Evolutionary conservation across 345 rosid species (phyloP), one percentile per base, ranked within the genome.

Genomic region (Cardamine chenopodiifolia): DNA sequence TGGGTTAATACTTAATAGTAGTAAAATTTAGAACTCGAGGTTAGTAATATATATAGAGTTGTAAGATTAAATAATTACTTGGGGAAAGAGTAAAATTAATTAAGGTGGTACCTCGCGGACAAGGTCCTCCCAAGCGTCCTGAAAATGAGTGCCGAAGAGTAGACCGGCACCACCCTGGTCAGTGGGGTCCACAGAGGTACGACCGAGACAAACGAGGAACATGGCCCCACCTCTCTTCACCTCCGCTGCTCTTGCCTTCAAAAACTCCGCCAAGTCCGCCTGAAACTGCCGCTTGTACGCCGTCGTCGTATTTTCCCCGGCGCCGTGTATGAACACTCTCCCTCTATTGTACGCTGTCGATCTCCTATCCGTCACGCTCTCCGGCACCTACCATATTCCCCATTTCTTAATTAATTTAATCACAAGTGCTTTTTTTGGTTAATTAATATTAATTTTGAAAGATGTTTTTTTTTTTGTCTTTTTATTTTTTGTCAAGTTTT

Each of bases 111-210:
- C 98, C 96, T 91, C 95, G 64, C 81, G 87, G 85, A 94, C 97
- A 79, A 94, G 96, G 78, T 94, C 97, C 79, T 91, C 86, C 98
- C 98, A 94, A 22, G 98, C 96, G 81, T 94, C 96, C 82, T 94
- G 97, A 82, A 85, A 94, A 84, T 94, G 98, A 84, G 98, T 94
- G 80, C 96, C 98, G 56, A 94, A 94, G 49, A 94, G 91, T 19
- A 88, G 77, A 55, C 96, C 98, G 11, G 98, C 90, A 79, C 98
- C 98, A 68, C 98, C 93, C 60, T 94, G 98, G 83, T 94, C 97
- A 1, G 89, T 70, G 58, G 98, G 96, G 71, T 91, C 98, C 39
- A 70, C 70, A 1, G 98, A 88, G 14, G 98, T 89, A 61, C 98
- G 77, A 11, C 98, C 98, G 12, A 94, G 80, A 79, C 96, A 94